Evolutionary conservation across 371 early-diverging fungal species (phyloP).

Genomic region (Saksenaea vasiformis): DNA sequence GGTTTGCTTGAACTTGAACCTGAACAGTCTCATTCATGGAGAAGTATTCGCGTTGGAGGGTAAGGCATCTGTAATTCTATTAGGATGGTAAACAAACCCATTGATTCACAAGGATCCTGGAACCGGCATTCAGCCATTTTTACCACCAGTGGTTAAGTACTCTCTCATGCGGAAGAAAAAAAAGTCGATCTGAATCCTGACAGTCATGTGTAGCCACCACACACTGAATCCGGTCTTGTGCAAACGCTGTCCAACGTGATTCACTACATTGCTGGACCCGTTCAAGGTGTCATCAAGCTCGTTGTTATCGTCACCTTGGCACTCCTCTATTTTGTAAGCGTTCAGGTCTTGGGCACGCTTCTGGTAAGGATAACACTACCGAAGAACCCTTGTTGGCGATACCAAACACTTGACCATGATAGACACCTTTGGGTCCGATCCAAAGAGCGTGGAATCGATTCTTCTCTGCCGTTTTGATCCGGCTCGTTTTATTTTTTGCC

Average conservation of each 20-base stretch:
- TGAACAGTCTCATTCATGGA: conserved; percentile 47
- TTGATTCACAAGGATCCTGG: conserved; percentile 69
- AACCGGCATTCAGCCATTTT: conserved; percentile 90
- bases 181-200: neutral
- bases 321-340: conserved; percentile 38
- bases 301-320: conserved; percentile 30
- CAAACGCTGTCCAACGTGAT: conserved; percentile 33
- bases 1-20: neutral
- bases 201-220: conserved; percentile 32
- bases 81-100: neutral
- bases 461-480: conserved; percentile 39
- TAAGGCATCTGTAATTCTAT: conserved; percentile 25
- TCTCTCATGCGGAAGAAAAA: neutral
- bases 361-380: conserved; percentile 25
- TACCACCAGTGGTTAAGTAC: conserved; percentile 71
- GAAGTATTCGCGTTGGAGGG: conserved; percentile 72
- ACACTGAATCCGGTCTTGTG: conserved; percentile 38
- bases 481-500: conserved; percentile 56
- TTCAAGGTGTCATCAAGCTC: conserved; percentile 49
- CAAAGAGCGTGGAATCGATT: conserved; percentile 42
- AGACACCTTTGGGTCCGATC: conserved; percentile 45
- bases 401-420: neutral
- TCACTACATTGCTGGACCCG: conserved; percentile 46
- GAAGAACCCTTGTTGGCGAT: neutral
- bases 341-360: conserved; percentile 27